A percentile compares a stretch with the other conserved stretches of the same genome.
phyloP scores from a whole-genome alignment of 2,329 filamentous ascomycete species.

The Diaporthe vexans region DNA sequence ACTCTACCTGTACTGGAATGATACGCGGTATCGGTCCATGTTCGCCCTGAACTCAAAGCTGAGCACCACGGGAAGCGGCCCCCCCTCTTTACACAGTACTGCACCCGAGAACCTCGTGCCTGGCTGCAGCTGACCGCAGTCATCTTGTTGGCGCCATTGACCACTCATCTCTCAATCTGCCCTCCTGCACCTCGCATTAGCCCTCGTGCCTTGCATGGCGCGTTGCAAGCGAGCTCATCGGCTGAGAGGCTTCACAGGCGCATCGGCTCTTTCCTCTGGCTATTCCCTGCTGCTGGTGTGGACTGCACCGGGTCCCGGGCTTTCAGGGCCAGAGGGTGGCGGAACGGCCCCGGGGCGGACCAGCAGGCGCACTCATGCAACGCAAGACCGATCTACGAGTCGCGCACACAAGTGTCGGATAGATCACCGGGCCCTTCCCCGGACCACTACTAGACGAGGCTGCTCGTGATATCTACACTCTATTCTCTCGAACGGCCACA shows the following conservation, averaged over 20 bases:
- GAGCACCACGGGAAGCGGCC: background rate
- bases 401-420: background rate
- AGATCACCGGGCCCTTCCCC: background rate
- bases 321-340: no score
- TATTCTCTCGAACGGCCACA: no score
- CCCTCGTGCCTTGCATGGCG: no score
- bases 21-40: background rate
- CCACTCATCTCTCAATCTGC: constrained; percentile 10
- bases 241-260: background rate
- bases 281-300: background rate
- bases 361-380: background rate
- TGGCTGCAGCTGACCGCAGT: constrained; percentile 19
- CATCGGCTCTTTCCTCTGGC: background rate
- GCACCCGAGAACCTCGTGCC: background rate
- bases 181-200: constrained; percentile 13
- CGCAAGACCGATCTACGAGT: no score
- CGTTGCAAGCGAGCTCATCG: background rate
- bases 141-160: constrained; percentile 20
- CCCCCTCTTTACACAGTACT: no score
- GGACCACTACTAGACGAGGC: constrained; percentile 6
- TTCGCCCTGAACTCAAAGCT: background rate
- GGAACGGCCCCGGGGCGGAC: no score
- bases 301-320: no score
- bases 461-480: background rate
- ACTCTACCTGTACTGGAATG: background rate